Base-by-base conservation (phyloP, 2,329 filamentous ascomycete species). In the Fusarium beomiforme region DNA sequence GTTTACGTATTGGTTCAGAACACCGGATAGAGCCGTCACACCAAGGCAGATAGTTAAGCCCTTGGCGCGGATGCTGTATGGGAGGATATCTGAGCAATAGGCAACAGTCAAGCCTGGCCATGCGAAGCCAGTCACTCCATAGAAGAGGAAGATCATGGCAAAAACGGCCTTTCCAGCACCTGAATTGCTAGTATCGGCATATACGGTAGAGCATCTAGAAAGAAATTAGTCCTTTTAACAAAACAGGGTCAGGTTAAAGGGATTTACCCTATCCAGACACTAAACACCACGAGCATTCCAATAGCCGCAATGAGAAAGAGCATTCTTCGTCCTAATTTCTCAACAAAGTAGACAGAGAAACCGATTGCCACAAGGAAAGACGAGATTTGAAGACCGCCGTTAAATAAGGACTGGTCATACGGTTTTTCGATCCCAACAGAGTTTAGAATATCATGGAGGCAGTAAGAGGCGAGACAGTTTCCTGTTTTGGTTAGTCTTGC, bases 131-230 rank as follows among this genome's bases (percentile, higher is more conserved):
- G 70, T 69, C 4, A 65, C 49, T 13, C 70, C 70, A 47, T 73
- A 73, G 61, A 73, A 73, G 23, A 73, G 55, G 43, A 73, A 73
- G 39, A 73, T 73, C 69, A 72, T 73, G 21, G 70, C 70, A 12
- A 73, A 57, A 3, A 73, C 70, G 14, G 69, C 70, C n/a, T 64
- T 70, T 17, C 69, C 70, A 1, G 70, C 67, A 2, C 62, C 61
- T 1, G 57, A 16, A 5, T 63, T 67, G 37, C 69, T 69, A 3
- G 71, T 72, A 24, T 72, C 70, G 31, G 69, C 69, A 37, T 73
- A 73, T 9, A 73, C 69, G 1, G 71, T 69, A 6, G 69, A 68
- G 36, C 66, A 72, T 43, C 41, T 43, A 14, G 13, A 26, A 23
- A 43, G 21, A 24, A 13, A 17, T 43, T 26, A 43, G 41, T 43